Base-by-base conservation (phyloP, 805 yeast genomes). In the Jamesozyma spencerorum region DNA sequence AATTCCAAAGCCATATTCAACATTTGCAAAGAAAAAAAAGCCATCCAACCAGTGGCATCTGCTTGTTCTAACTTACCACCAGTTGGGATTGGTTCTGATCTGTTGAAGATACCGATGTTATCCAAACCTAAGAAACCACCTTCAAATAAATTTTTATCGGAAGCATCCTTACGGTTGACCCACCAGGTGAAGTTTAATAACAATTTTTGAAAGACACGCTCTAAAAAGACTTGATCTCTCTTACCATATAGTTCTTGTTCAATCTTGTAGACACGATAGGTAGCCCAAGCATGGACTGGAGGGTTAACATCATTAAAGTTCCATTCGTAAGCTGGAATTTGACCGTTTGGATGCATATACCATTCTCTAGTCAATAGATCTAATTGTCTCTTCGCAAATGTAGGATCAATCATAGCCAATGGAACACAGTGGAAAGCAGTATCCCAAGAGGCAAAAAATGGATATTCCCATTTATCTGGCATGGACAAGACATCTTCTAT, bases 291-390 rank as follows among this genome's bases (percentile, higher is more conserved):
- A 59, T 88, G 96, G 28, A 87, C 97, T 0, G 97, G 97, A 1
- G 97, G 97, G 58, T 87, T 87, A n/a, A 88, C 94, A 61, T 87
- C 97, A 46, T 83, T 70, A 55, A 87, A 87, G 60, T 88, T 87
- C 97, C 97, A 87, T 63, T 87, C 97, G 60, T 87, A 87, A 12
- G 96, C 95, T 0, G 97, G 96, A 48, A 86, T 77, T 63, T 88
- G 96, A n/a, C 97, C 97, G 59, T 87, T 87, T 35, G 96, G 96
- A 58, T 90, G 95, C 94, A 86, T 85, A 58, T 87, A 87, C 96
- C 96, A 87, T 63, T 87, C 97, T 56, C 95, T 73, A 24, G 94
- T 81, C 58, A 87, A 67, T 42, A 87, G 66, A 58, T 82, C 94
- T 50, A 87, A 71, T 64, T 87, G 96, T 51, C 76, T 80, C 61